Percentiles rank a stretch among this genome's conserved stretches.
These are phyloP conservation scores for Aspergillus incahuasiensis DNA, from an alignment of 495 filamentous ascomycete species.

Conservation along the genomic window DNA sequence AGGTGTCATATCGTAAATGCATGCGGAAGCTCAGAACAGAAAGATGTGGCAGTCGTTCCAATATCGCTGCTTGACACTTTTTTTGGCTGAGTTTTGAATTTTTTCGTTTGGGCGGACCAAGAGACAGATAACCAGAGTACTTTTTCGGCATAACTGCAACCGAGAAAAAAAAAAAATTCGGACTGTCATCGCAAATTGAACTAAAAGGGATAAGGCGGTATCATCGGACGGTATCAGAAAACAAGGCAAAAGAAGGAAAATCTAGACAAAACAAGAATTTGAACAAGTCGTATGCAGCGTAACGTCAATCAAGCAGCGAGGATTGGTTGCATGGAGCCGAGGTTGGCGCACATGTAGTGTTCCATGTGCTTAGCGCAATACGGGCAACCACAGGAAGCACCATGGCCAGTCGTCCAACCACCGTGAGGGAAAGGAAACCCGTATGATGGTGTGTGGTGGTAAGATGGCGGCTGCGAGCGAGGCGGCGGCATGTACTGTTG, in stretches of 20 bases:
- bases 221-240: slow-evolving; percentile 29
- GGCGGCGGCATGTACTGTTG: slow-evolving; percentile 45
- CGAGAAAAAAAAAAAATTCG: slow-evolving; percentile 20
- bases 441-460: slow-evolving; percentile 49
- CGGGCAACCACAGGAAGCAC: slow-evolving; percentile 63
- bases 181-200: slow-evolving; percentile 30
- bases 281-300: slow-evolving; percentile 2
- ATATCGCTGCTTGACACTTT: slow-evolving; percentile 33
- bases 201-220: slow-evolving; percentile 33
- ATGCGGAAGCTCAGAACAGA: slow-evolving; percentile 14
- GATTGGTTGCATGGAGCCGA: slow-evolving; percentile 55
- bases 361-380: slow-evolving; percentile 61
- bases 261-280: slow-evolving; percentile 25
- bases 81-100: slow-evolving; percentile 28
- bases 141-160: slow-evolving; percentile 32
- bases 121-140: slow-evolving; percentile 26
- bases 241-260: slow-evolving; percentile 28
- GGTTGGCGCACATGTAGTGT: slow-evolving; percentile 58
- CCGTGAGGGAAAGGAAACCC: slow-evolving; percentile 52
- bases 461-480: slow-evolving; percentile 47
- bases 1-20: slow-evolving; percentile 17
- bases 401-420: slow-evolving; percentile 53
- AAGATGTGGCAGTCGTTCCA: slow-evolving; percentile 26
- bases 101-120: slow-evolving; percentile 12
- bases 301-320: slow-evolving; percentile 30